Base-by-base conservation (phyloP, 2,329 filamentous ascomycete genomes). In the Bipolaris sorokiniana region DNA sequence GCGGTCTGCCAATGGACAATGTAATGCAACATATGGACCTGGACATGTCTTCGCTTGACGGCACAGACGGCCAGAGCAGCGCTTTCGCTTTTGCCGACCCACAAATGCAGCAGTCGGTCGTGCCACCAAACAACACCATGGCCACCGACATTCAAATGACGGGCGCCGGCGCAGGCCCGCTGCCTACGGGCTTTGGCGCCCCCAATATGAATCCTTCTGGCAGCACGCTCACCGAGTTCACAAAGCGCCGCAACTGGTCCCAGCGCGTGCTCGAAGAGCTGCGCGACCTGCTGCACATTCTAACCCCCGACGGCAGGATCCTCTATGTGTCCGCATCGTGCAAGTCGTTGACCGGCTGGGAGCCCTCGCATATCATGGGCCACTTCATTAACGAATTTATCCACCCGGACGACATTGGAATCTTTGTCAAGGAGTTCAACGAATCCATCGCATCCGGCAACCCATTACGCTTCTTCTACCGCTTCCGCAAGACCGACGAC, bases 181-280 rank as follows among this genome's bases (percentile, higher is more conserved):
- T 85, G 61, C 83, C 83, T 15, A 82, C 82, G 2, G 82, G 82
- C 54, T 84, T 84, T 66, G 81, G 81, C 23, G 77, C 77, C 15
- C 75, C 78, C 33, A 80, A 69, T 59, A 67, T 73, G 49, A 78
- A 75, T 51, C 78, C 74, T 38, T 70, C 74, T 13, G 79, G 79
- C 49, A 87, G 83, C 76, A 87, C 84, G 7, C 74, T 88, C 65
- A 88, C 85, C 63, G 84, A 88, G 70, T 88, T 88, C 67, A 88
- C 84, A 15, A 88, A 88, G 74, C 79, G 86, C 56, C 79, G 84
- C 59, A 88, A 95, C 73, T 97, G 94, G 94, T 90, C 91, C 15
- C 90, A 93, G 73, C 89, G 91, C 64, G 89, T 97, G 11, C 86
- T 97, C 22, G 91, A 96, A 76, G 93, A 97, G 80, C 82, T 98